Evolutionary conservation across 257 asterid genomes (phyloP).

Genomic region (Ophiorrhiza pumila): DNA sequence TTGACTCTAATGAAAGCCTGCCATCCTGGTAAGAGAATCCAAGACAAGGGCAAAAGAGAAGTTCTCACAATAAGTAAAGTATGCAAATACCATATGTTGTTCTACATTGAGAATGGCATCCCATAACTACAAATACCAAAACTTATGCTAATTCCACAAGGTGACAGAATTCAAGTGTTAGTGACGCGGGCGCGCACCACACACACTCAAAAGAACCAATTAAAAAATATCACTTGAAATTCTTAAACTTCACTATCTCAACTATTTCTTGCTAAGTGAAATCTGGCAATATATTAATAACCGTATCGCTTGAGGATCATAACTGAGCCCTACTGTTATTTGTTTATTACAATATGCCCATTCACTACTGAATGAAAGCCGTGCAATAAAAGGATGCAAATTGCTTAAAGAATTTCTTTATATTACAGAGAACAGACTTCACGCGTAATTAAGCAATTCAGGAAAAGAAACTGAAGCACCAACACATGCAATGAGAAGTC

Average conservation of each 20-base stretch:
- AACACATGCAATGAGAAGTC: background rate
- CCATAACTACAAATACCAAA: background rate
- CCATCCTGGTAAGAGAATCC: conserved; percentile 51
- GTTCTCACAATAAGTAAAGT: background rate
- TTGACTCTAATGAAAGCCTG: conserved; percentile 68
- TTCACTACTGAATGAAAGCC: background rate
- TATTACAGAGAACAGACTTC: background rate
- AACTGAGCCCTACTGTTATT: background rate
- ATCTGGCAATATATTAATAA: background rate
- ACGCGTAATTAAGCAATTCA: background rate
- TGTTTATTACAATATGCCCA: background rate
- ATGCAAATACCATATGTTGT: background rate
- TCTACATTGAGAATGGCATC: background rate
- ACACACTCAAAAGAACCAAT: background rate
- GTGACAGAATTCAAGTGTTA: background rate
- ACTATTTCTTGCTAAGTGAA: background rate
- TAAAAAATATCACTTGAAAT: background rate
- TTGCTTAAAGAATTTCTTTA: background rate
- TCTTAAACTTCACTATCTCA: background rate
- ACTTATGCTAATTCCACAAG: background rate
- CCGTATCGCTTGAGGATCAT: background rate
- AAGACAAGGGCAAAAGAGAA: background rate
- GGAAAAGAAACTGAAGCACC: background rate
- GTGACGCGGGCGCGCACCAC: background rate
- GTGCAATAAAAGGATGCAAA: background rate